These are phyloP conservation scores for Phylloporus sp. DNA, from an alignment of 768 basidiomycete species.

Conservation along the genomic window DNA sequence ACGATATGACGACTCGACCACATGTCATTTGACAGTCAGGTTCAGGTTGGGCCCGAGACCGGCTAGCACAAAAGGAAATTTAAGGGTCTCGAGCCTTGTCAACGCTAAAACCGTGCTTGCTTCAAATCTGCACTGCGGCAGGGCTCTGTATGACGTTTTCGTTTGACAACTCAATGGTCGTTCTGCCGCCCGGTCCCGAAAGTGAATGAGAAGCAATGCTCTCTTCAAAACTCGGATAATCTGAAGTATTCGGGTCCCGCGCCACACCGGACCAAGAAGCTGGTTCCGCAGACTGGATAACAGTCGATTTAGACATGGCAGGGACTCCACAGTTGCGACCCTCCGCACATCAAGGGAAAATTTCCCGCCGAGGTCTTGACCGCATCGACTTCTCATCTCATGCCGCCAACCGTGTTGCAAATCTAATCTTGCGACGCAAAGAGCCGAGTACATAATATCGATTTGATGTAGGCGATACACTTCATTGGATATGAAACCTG, in stretches of 20 bases:
- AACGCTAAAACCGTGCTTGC: background rate
- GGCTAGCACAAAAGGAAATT: background rate
- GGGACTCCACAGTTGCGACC: background rate
- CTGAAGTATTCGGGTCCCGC: too few species aligned
- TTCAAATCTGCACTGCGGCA: too few species aligned
- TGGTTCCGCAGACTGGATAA: too few species aligned
- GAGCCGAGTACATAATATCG: background rate
- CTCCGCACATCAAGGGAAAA: background rate
- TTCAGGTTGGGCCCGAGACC: too few species aligned
- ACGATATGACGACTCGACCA: background rate
- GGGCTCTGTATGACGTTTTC: too few species aligned
- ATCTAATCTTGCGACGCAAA: background rate
- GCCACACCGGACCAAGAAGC: too few species aligned
- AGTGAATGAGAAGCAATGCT: too few species aligned
- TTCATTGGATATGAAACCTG: background rate
- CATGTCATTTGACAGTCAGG: background rate
- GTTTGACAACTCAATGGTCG: too few species aligned
- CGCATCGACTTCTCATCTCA: background rate
- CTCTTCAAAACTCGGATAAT: too few species aligned
- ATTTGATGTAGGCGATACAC: background rate
- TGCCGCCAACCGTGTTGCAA: background rate
- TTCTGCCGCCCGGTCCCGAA: too few species aligned
- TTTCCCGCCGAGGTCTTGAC: background rate
- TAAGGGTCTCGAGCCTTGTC: background rate
- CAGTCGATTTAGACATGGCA: too few species aligned